Evolutionary conservation across 2,329 filamentous ascomycete genomes (phyloP), one percentile per base, ranked within the genome.

Genomic region (Neonectria ditissima): DNA sequence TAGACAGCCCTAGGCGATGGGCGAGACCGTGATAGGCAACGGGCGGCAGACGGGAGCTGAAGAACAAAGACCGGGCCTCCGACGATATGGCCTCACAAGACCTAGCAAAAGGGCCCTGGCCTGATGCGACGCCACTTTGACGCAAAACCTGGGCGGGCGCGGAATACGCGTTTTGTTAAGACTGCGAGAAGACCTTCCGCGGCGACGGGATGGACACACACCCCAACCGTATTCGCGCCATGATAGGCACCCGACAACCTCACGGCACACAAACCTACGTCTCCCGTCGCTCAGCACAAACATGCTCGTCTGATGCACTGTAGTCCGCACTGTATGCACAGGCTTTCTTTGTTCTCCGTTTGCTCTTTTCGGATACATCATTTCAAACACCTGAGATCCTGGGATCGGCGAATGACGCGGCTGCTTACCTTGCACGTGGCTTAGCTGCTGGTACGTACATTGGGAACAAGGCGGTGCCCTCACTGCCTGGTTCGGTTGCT

Each of bases 111-210:
- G 55, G 61, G 32, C 47, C 45, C 55, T n/a, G 26, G 47, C 22
- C 47, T 61, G 48, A 56, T 69, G 60, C 67, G 55, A 61, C 67
- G 69, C 69, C 69, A 69, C 67, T 69, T 69, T 65, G 69, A 72
- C 61, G 61, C 62, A 68, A 69, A 61, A 18, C 53, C 61, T 60
- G 58, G 65, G 20, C 53, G 56, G 26, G 44, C 41, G 39, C 48
- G 39, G 48, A 52, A 53, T 53, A 39, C 47, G 39, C 48, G 47
- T 47, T 59, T 56, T n/a, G 54, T 16, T 20, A 24, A 32, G 14
- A n/a, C 34, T n/a, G 34, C 18, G 10, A 16, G n/a, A n/a, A n/a
- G n/a, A n/a, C 18, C 39, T 16, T 13, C 37, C n/a, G 11, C 41
- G 9, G 30, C 16, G 9, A 26, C 39, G n/a, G n/a, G n/a, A n/a